These are phyloP conservation scores for Aspergillus bertholletiae DNA, from an alignment of 495 filamentous ascomycete genomes.

Conservation along the genomic window DNA sequence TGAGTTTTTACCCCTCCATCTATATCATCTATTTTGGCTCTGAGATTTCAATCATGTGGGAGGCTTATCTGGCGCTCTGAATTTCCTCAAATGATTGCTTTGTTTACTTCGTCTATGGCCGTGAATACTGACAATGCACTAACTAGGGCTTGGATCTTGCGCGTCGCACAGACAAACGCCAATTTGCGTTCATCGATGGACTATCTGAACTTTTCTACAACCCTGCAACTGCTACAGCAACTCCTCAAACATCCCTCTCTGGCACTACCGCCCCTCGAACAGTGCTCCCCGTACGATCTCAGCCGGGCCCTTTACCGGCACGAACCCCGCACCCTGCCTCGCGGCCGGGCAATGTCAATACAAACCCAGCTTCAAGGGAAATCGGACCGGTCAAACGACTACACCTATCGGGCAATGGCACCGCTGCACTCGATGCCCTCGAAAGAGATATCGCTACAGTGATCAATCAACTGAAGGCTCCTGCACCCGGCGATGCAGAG, in stretches of 20 bases:
- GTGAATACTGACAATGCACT: background rate
- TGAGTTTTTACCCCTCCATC: slow-evolving; percentile 27
- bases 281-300: slow-evolving; percentile 30
- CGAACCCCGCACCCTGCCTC: slow-evolving; percentile 18
- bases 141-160: slow-evolving; percentile 69
- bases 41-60: background rate
- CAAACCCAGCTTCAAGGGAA: slow-evolving; percentile 12
- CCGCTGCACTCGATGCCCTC: slow-evolving; percentile 30
- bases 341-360: slow-evolving; percentile 2
- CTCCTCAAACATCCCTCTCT: background rate
- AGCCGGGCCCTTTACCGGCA: slow-evolving; percentile 26
- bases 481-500: slow-evolving; percentile 20
- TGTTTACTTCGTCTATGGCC: background rate
- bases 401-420: slow-evolving; percentile 32
- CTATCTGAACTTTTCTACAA: slow-evolving; percentile 54
- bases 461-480: slow-evolving; percentile 24
- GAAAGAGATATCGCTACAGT: slow-evolving; percentile 39
- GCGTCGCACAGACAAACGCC: slow-evolving; percentile 48
- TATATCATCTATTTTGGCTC: background rate
- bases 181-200: slow-evolving; percentile 72
- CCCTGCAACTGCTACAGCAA: slow-evolving; percentile 14
- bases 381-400: slow-evolving; percentile 32
- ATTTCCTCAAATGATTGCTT: too few relatives aligned
- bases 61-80: background rate
- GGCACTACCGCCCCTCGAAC: slow-evolving; percentile 22